A percentile compares a stretch with the other conserved stretches of the same genome.
phyloP scores from a whole-genome alignment of 768 basidiomycete genomes.

The Kwoniella dejecticola region DNA sequence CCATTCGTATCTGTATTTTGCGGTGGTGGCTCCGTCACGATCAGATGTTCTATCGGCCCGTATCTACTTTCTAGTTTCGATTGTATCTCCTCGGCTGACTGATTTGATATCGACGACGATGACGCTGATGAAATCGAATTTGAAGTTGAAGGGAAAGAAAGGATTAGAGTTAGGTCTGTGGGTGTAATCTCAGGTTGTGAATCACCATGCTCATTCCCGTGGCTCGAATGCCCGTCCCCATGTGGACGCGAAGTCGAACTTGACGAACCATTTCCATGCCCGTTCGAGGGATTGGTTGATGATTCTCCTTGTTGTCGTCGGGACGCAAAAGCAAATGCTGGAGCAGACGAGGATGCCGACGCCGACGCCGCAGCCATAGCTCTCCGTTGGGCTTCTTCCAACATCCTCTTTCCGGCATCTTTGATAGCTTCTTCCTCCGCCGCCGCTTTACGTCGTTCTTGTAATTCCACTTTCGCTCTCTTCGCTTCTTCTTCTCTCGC shows the following conservation, averaged over 20 bases:
- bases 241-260: constrained; percentile 2
- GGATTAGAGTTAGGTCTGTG: constrained; percentile 44
- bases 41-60: constrained; percentile 42
- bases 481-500: constrained; percentile 54
- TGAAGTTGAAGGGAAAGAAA: constrained; percentile 45
- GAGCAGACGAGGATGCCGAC: no score
- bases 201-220: no score
- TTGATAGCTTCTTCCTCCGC: constrained; percentile 50
- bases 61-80: constrained; percentile 29
- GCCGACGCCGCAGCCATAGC: constrained; percentile 26
- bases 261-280: constrained; percentile 3
- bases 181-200: constrained; percentile 41
- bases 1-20: no score
- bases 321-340: no score
- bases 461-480: constrained; percentile 40
- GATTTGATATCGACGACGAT: constrained; percentile 13
- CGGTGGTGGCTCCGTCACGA: constrained; percentile 38
- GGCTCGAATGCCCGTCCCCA: neutral
- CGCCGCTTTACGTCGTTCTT: constrained; percentile 24
- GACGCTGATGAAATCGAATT: neutral
- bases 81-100: constrained; percentile 4
- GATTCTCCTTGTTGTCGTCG: no score
- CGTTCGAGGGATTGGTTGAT: no score
- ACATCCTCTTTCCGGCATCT: constrained; percentile 46
- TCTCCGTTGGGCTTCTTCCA: constrained; percentile 45